These are phyloP conservation scores for Buddleja alternifolia DNA, from an alignment of 257 asterid species.

Conservation along the genomic window DNA sequence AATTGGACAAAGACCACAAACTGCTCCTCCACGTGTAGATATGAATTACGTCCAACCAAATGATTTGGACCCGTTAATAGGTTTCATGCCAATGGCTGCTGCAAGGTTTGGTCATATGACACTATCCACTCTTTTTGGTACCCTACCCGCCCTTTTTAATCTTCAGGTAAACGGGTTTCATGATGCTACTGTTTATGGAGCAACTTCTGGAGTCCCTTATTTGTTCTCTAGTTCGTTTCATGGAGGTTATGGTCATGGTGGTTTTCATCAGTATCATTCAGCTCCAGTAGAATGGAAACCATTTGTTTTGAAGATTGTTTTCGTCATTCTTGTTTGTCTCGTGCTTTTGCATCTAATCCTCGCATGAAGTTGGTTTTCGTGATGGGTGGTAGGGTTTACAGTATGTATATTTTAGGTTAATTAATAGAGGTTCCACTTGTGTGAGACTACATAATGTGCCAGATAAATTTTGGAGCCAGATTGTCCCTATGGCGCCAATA, in stretches of 20 bases:
- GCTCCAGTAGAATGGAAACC: conserved; percentile 58
- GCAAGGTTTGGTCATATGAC: conserved; percentile 66
- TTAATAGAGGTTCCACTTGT: conserved; percentile 32
- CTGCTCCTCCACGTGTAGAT: conserved; percentile 64
- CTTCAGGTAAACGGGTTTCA: conserved; percentile 68
- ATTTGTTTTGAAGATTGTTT: conserved; percentile 51
- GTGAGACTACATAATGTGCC: conserved; percentile 24
- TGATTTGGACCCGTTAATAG: conserved; percentile 52
- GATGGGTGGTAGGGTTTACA: conserved; percentile 12
- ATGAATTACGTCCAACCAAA: conserved; percentile 50
- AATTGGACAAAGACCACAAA: conserved; percentile 67
- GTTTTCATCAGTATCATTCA: conserved; percentile 60
- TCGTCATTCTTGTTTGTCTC: conserved; percentile 49
- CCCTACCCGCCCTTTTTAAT: conserved; percentile 66
- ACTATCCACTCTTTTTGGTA: conserved; percentile 61
- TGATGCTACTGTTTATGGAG: conserved; percentile 83
- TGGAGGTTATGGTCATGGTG: conserved; percentile 79
- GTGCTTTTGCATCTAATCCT: conserved; percentile 47
- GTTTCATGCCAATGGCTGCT: conserved; percentile 58
- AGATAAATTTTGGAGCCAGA: conserved; percentile 13
- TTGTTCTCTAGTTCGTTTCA: conserved; percentile 71
- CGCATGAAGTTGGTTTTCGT: conserved; percentile 37
- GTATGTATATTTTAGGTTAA: conserved; percentile 42
- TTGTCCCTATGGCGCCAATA: conserved; percentile 10
- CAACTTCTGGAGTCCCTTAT: conserved; percentile 72